Evolutionary conservation across 129 eudicot species (phyloP), one percentile per base, ranked within the genome.

Genomic region (Flaveria robusta): DNA sequence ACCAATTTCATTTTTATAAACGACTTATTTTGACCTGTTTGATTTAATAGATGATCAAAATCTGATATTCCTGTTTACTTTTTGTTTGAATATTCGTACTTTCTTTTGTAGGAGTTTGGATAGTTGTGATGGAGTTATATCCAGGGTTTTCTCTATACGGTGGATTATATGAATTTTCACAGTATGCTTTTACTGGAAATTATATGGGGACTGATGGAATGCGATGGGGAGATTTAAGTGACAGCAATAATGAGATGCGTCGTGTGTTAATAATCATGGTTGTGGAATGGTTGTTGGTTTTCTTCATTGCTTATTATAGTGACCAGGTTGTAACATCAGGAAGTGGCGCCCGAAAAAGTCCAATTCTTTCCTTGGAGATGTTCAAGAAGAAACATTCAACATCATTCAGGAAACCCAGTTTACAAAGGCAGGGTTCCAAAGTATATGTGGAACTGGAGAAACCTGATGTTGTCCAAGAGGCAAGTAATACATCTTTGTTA

Each of bases 391-490:
- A 83, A 74, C 81, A 69, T 45, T 47, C 70, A 1, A 19, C 82
- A 60, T 74, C 86, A 9, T 75, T 78, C 58, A 80, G 85, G 63
- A 91, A 77, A 70, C 91, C 88, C 63, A 85, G 91, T 81, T 66
- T 90, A 56, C 85, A 54, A 67, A 90, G 86, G 81, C 88, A 91
- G 77, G 87, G 88, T 14, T 88, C 97, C 49, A 84, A 88, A 81
- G 96, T 87, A 60, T 77, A 73, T 67, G 84, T 81, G 56, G 83
- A 88, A 81, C 43, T 84, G 85, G 96, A 94, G 70, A 91, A 91
- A 83, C 86, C 82, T 68, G 98, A 94, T 88, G 96, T 94, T 22
- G 72, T 45, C 65, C 96, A 94, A 85, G 98, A 94, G 96, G 98
- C 84, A 82, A 45, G 68, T 59, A 79, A 10, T 14, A 49, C 34